A percentile compares a stretch with the other conserved stretches of the same genome.
phyloP scores from a whole-genome alignment of 2,329 filamentous ascomycete genomes.

The Teratosphaeria zuluensis region DNA sequence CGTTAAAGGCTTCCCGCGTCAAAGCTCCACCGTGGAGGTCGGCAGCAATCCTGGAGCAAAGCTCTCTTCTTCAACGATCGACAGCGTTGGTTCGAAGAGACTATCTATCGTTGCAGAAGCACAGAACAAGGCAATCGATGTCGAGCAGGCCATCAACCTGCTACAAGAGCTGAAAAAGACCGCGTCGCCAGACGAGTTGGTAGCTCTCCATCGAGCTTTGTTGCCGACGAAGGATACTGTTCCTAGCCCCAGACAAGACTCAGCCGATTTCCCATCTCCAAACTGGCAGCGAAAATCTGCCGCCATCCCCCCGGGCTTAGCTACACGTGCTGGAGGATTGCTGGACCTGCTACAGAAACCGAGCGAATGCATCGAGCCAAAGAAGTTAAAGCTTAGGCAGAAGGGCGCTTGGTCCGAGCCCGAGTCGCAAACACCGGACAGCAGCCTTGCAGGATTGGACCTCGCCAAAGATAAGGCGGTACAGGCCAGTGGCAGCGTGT shows the following conservation, averaged over 20 bases:
- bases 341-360: slow-evolving; percentile 24
- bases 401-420: neutral
- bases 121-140: slow-evolving; percentile 27
- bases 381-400: neutral
- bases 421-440: neutral
- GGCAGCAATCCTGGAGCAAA: slow-evolving; percentile 5
- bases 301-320: slow-evolving; percentile 13
- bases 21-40: slow-evolving; percentile 4
- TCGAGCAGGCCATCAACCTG: slow-evolving; percentile 36
- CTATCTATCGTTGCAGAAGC: slow-evolving; percentile 22
- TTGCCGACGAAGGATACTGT: slow-evolving; percentile 21
- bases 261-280: slow-evolving; percentile 1
- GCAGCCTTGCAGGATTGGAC: slow-evolving; percentile 14
- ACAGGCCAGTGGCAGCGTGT: slow-evolving; percentile 15
- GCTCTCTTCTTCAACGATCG: slow-evolving; percentile 9
- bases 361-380: neutral
- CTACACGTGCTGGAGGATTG: slow-evolving; percentile 13
- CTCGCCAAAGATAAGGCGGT: slow-evolving; percentile 9
- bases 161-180: slow-evolving; percentile 40
- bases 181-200: slow-evolving; percentile 39
- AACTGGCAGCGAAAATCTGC: slow-evolving; percentile 3
- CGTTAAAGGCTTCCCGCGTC: slow-evolving; percentile 6
- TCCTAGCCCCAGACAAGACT: slow-evolving; percentile 7
- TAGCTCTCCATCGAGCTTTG: slow-evolving; percentile 30
- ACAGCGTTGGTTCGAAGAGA: slow-evolving; percentile 7